Percentiles rank a stretch among this genome's conserved stretches.
These are phyloP conservation scores for Aureobasidium sp. DNA, from an alignment of 2,329 filamentous ascomycete genomes.

Conservation along the genomic window DNA sequence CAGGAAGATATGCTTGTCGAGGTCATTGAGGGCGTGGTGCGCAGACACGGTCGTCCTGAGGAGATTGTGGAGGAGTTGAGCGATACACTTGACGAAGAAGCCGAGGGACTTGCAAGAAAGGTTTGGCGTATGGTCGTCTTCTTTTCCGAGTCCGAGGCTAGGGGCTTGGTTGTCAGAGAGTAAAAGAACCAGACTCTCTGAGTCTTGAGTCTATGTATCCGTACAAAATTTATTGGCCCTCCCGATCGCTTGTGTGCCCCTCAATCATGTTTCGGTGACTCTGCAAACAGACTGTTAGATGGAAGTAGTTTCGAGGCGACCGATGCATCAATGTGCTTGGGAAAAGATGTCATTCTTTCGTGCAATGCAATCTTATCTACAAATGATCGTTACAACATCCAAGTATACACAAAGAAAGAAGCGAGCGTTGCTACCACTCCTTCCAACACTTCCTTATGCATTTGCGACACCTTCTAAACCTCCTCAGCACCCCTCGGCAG, in stretches of 20 bases:
- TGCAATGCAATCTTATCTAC: neutral
- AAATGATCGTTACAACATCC: neutral
- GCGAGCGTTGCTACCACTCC: neutral
- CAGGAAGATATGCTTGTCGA: conserved; percentile 95
- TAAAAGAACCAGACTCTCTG: neutral
- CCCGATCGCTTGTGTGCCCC: no score
- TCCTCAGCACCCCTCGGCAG: conserved; percentile 56
- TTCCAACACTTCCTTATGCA: neutral
- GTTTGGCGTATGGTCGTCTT: conserved; percentile 98
- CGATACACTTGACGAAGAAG: conserved; percentile 90
- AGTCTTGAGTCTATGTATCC: neutral
- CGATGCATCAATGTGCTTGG: neutral
- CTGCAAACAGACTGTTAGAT: neutral
- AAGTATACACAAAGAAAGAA: neutral
- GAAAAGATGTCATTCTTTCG: neutral
- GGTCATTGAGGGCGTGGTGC: conserved; percentile 80
- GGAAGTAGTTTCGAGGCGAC: no score
- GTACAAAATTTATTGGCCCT: neutral
- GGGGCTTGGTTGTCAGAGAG: conserved; percentile 52
- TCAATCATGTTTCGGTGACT: neutral
- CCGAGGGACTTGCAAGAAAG: conserved; percentile 89
- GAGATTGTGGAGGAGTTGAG: conserved; percentile 79
- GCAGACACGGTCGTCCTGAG: conserved; percentile 65
- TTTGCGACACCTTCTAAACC: neutral
- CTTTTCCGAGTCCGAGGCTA: conserved; percentile 90